These are phyloP conservation scores for Annulohypoxylon maeteangense DNA, from an alignment of 495 filamentous ascomycete species.

Conservation along the genomic window DNA sequence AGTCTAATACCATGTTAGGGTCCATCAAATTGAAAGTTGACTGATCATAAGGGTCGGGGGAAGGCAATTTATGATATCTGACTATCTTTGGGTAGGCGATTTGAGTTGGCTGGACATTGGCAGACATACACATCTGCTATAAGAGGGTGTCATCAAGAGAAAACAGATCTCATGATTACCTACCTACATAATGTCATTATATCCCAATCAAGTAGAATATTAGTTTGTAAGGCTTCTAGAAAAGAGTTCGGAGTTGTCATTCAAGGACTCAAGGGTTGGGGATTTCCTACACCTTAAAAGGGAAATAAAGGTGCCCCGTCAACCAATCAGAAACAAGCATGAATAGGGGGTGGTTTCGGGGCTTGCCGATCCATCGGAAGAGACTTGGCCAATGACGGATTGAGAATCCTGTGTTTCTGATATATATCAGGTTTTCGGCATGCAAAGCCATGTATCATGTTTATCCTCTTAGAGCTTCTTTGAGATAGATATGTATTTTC, in stretches of 20 bases:
- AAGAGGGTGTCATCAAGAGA: neutral
- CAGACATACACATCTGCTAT: neutral
- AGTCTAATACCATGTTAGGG: neutral
- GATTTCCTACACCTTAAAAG: constrained; percentile 31
- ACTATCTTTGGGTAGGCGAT: neutral
- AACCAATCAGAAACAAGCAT: constrained; percentile 24
- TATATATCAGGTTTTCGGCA: neutral
- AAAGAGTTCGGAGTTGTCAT: neutral
- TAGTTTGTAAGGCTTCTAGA: neutral
- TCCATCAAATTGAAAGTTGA: constrained; percentile 6
- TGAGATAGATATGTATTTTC: neutral
- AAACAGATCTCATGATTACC: neutral
- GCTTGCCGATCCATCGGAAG: constrained; percentile 11
- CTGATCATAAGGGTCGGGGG: neutral
- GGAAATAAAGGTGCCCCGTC: neutral
- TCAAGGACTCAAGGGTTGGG: constrained; percentile 11
- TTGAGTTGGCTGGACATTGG: neutral
- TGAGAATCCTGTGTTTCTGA: neutral
- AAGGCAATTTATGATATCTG: constrained; percentile 1
- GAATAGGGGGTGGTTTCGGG: neutral
- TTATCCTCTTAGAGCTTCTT: neutral
- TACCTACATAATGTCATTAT: neutral
- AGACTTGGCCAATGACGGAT: constrained; percentile 23
- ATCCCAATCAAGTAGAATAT: neutral
- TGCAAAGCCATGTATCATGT: neutral